phyloP scores from a whole-genome alignment of 164 flowering plant species.

The Umbilicus rupestris region DNA sequence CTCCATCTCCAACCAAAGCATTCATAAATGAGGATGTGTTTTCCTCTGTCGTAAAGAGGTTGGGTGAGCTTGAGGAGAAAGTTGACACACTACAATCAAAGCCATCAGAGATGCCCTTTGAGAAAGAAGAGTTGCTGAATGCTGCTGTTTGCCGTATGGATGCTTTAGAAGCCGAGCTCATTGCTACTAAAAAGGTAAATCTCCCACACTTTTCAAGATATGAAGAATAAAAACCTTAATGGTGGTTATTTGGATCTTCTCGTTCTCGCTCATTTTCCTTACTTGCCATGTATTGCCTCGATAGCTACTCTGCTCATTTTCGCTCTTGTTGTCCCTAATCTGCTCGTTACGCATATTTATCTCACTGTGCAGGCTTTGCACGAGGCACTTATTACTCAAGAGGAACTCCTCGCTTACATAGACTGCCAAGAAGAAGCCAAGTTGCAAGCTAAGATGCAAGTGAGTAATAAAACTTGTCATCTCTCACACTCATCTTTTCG shows the following conservation, averaged over 20 bases:
- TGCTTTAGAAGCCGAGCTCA: constrained; percentile 85
- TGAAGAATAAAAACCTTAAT: not conserved
- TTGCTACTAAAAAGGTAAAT: constrained; percentile 75
- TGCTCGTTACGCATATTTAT: not conserved
- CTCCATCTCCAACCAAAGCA: constrained; percentile 51
- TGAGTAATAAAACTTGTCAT: not conserved
- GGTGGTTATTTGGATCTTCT: not conserved
- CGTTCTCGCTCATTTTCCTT: no score
- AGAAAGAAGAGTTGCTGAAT: constrained; percentile 82
- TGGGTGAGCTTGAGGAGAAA: constrained; percentile 77
- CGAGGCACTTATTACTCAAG: constrained; percentile 85
- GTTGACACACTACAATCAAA: constrained; percentile 54
- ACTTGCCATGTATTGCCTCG: not conserved
- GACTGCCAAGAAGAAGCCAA: constrained; percentile 70
- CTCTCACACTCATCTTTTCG: not conserved
- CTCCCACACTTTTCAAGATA: not conserved
- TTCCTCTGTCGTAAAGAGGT: constrained; percentile 49
- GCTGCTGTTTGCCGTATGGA: constrained; percentile 94
- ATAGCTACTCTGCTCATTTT: not conserved
- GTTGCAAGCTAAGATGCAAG: constrained; percentile 33
- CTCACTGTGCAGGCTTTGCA: constrained; percentile 56
- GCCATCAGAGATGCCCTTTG: constrained; percentile 79
- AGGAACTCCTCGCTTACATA: constrained; percentile 81
- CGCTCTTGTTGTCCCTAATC: not conserved
- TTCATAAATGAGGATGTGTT: constrained; percentile 40